Conservation (phyloP, 345 rosid genomes). For the Tarenaya hassleriana region DNA sequence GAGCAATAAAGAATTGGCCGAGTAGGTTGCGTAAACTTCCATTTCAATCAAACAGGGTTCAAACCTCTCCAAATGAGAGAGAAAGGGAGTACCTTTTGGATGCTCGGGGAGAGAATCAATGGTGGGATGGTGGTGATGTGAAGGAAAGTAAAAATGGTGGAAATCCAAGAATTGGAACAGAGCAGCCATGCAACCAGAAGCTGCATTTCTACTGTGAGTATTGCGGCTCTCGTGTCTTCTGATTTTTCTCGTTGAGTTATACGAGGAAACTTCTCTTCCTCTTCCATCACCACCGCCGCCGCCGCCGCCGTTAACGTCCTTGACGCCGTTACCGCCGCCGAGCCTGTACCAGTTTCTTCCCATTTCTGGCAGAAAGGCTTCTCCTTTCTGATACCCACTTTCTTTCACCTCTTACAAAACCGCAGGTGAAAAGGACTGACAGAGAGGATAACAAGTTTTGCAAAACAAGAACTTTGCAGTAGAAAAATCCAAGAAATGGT, state of each 20-base stretch:
- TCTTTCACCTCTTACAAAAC: background rate
- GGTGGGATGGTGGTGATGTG: conserved; percentile 30
- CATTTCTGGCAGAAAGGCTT: conserved; percentile 35
- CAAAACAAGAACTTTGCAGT: conserved; percentile 11
- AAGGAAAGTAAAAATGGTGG: conserved; percentile 46
- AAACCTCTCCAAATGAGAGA: too few species aligned
- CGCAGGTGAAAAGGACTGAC: conserved; percentile 23
- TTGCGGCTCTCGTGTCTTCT: background rate
- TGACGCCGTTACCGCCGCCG: conserved; percentile 14
- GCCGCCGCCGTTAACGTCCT: background rate
- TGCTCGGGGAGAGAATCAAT: conserved; percentile 22
- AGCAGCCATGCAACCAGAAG: conserved; percentile 72
- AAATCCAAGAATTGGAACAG: conserved; percentile 72
- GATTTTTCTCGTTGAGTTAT: conserved; percentile 16
- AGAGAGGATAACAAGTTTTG: conserved; percentile 8
- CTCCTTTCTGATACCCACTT: background rate
- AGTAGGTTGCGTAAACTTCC: too few species aligned
- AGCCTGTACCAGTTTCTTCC: conserved; percentile 47
- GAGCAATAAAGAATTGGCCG: too few species aligned
- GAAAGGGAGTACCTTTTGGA: conserved; percentile 23
- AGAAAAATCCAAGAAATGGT: conserved; percentile 7
- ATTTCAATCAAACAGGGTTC: too few species aligned
- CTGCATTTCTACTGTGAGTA: conserved; percentile 4
- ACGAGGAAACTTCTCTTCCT: background rate
- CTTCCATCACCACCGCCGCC: background rate